Percentiles rank a stretch among this genome's conserved stretches.
phyloP scores from a whole-genome alignment of 1,139 yeast species.

The Yamadazyma dushanensis region DNA sequence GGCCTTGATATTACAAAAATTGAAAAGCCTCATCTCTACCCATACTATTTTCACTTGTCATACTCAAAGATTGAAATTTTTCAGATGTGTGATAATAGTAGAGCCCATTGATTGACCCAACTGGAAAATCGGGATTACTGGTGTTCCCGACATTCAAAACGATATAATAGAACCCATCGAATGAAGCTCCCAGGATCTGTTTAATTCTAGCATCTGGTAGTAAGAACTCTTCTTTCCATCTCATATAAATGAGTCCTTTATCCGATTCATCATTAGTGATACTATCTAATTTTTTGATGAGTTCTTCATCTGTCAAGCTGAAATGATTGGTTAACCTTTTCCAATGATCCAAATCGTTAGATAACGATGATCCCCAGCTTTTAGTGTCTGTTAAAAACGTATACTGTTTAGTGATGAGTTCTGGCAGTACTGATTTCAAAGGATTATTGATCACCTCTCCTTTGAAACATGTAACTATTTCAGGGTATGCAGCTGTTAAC shows the following conservation, averaged over 20 bases:
- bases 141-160: constrained; percentile 69
- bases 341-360: constrained; percentile 87
- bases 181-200: constrained; percentile 76
- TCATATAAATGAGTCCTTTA: constrained; percentile 66
- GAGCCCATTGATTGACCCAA: constrained; percentile 72
- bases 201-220: constrained; percentile 77
- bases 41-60: constrained; percentile 22
- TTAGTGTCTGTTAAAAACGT: constrained; percentile 43
- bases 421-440: constrained; percentile 15
- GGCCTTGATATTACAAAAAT: constrained; percentile 11
- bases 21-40: constrained; percentile 19
- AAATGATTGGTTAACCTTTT: constrained; percentile 59
- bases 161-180: constrained; percentile 89
- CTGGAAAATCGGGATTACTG: constrained; percentile 14
- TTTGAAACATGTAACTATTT: constrained; percentile 81
- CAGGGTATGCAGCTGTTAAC: constrained; percentile 72
- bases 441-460: constrained; percentile 78
- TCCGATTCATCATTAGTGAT: constrained; percentile 34
- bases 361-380: constrained; percentile 61
- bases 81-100: constrained; percentile 81
- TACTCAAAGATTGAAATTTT: constrained; percentile 59
- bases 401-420: constrained; percentile 20
- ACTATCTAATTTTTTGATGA: constrained; percentile 26
- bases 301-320: constrained; percentile 24
- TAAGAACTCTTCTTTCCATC: constrained; percentile 91